A percentile compares a stretch with the other conserved stretches of the same genome.
Evolutionary conservation across 768 basidiomycete species (phyloP).

Genomic region (Candolleomyces aberdarensis): DNA sequence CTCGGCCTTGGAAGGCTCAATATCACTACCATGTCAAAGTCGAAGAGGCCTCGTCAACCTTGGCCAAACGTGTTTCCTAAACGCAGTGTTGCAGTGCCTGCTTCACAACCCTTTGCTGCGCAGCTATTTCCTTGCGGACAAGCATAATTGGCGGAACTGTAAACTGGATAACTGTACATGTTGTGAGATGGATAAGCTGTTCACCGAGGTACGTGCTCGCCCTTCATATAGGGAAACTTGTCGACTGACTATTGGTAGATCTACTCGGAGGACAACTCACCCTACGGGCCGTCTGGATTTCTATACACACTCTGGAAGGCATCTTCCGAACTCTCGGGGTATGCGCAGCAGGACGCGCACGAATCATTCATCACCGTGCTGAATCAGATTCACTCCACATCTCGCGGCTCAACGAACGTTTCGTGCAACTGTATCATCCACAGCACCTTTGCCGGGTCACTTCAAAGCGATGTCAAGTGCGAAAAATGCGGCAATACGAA

Average conservation of each 20-base stretch:
- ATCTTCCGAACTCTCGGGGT: conserved; percentile 80
- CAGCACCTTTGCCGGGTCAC: conserved; percentile 79
- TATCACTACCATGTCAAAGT: conserved; percentile 74
- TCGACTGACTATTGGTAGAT: conserved; percentile 31
- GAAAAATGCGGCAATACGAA: conserved; percentile 79
- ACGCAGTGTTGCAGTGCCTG: conserved; percentile 86
- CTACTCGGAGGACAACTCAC: conserved; percentile 52
- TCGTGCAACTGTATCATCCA: conserved; percentile 92
- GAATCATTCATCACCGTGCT: conserved; percentile 81
- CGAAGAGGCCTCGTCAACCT: conserved; percentile 86
- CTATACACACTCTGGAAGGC: conserved; percentile 82
- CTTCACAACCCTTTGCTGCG: conserved; percentile 87
- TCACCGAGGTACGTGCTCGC: conserved; percentile 53
- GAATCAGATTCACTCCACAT: conserved; percentile 83
- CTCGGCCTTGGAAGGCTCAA: conserved; percentile 45
- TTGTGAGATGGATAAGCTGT: conserved; percentile 91
- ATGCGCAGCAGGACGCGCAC: conserved; percentile 94
- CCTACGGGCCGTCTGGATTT: conserved; percentile 81
- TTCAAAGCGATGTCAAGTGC: conserved; percentile 89
- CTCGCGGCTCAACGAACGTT: conserved; percentile 69
- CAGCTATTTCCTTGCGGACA: conserved; percentile 87
- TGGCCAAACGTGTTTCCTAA: conserved; percentile 93
- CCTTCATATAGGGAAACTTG: neutral
- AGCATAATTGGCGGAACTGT: conserved; percentile 75
- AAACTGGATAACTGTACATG: conserved; percentile 74